Evolutionary conservation across 768 basidiomycete genomes (phyloP), one percentile per base, ranked within the genome.

Genomic region (Naematelia aurantialba): DNA sequence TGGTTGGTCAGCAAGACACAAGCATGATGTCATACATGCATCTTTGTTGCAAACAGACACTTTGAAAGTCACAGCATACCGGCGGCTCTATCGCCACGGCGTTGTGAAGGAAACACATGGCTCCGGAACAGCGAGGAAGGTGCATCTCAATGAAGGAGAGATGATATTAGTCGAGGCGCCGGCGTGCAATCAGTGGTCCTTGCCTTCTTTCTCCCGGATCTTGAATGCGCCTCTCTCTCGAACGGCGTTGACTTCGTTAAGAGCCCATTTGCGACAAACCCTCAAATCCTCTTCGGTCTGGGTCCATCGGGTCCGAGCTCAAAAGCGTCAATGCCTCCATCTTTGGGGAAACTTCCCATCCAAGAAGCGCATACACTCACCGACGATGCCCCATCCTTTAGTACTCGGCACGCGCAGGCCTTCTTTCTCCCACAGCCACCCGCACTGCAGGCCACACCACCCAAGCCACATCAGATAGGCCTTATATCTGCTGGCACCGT

Each of bases 391-490:
- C 91, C 92, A 96, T 70, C 91, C 91, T 59, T 91, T 83, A 42
- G 94, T 96, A 74, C 89, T 91, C 1, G 93, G 93, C 12, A 98
- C 93, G 60, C 94, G 81, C 65, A 98, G 75, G 24, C 80, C 83
- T 76, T 98, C 94, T 55, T 85, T 85, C 76, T 96, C 93, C 12
- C 91, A 81, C 60, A 83, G 80, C 89, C 91, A 97, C 2, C 93
- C 94, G 72, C 85, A 88, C 67, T 84, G 79, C 57, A 83, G 67
- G 45, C 85, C 87, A 60, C 89, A 73, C 55, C 81, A 81, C 0
- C 89, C 89, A 30, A 98, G 78, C 89, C 89, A 98, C 56, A 89
- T 85, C 21, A 91, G 80, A 79, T 94, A 98, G 71, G 82, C 81
- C 56, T 86, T 85, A 74, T 93, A 94, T 46, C 87, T 78, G 45